Evolutionary conservation across 768 basidiomycete genomes (phyloP).

Genomic region (Leucocoprinus birnbaumii): DNA sequence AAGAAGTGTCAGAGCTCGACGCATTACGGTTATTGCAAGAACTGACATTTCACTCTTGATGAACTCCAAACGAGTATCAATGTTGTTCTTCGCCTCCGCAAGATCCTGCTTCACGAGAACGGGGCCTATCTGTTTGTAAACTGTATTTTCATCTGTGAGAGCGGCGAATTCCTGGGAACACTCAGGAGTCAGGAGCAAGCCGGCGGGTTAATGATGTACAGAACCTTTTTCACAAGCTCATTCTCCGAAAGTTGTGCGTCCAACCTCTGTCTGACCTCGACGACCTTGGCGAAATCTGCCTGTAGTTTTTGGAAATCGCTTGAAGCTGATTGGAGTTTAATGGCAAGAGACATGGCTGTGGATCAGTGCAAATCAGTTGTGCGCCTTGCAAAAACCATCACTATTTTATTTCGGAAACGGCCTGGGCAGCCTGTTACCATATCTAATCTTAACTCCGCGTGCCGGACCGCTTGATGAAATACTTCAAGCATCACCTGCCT

Average conservation of each 20-base stretch:
- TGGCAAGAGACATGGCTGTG: conserved; percentile 49
- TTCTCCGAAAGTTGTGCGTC: conserved; percentile 92
- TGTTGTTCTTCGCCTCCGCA: conserved; percentile 80
- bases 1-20: conserved; percentile 4
- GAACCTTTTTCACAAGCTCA: conserved; percentile 83
- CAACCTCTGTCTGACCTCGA: conserved; percentile 83
- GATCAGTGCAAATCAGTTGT: conserved; percentile 2
- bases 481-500: neutral
- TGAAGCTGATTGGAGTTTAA: conserved; percentile 64
- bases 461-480: neutral
- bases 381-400: neutral
- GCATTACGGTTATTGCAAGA: neutral
- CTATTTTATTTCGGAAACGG: neutral
- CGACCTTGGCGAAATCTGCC: conserved; percentile 61
- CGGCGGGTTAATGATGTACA: neutral
- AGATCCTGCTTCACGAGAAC: conserved; percentile 90
- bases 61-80: conserved; percentile 87
- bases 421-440: neutral
- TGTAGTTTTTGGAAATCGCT: conserved; percentile 82
- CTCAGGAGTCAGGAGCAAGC: conserved; percentile 6
- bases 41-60: conserved; percentile 86
- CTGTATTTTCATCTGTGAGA: conserved; percentile 69
- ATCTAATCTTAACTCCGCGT: conserved; percentile 7
- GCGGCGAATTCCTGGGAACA: conserved; percentile 74
- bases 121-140: conserved; percentile 92